Evolutionary conservation across 2,329 filamentous ascomycete species (phyloP).

Genomic region (Alternaria brassicicola): DNA sequence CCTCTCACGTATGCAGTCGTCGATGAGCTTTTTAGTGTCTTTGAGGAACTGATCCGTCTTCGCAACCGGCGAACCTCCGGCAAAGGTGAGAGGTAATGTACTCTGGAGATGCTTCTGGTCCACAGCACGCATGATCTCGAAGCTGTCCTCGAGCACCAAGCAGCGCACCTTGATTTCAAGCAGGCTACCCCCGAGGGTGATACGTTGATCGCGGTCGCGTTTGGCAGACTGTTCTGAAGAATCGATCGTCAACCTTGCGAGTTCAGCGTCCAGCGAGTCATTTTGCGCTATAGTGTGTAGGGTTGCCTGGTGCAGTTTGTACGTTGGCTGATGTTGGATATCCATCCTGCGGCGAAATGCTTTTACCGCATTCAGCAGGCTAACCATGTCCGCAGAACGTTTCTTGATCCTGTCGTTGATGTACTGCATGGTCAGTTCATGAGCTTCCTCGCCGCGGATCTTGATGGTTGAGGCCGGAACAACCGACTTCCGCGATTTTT

Average conservation of each 20-base stretch:
- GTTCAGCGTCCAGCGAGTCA: constrained; percentile 20
- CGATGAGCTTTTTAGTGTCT: constrained; percentile 39
- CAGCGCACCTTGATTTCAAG: constrained; percentile 39
- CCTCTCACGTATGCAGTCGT: constrained; percentile 34
- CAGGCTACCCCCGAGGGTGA: constrained; percentile 35
- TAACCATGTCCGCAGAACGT: constrained; percentile 18
- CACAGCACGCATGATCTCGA: constrained; percentile 22
- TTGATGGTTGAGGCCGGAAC: not conserved
- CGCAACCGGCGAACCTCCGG: constrained; percentile 11
- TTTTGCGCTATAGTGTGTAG: constrained; percentile 23
- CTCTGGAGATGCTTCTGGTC: not conserved
- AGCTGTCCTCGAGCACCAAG: constrained; percentile 40
- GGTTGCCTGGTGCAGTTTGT: constrained; percentile 50
- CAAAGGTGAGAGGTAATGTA: constrained; percentile 13
- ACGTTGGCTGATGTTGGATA: constrained; percentile 45
- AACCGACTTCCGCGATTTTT: constrained; percentile 14
- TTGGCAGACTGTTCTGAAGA: constrained; percentile 15
- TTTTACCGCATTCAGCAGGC: constrained; percentile 26
- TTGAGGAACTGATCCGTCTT: constrained; percentile 29
- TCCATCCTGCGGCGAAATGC: constrained; percentile 27
- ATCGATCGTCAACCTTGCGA: constrained; percentile 27
- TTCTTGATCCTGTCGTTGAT: constrained; percentile 12
- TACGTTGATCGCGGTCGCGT: constrained; percentile 37
- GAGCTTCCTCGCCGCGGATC: not conserved
- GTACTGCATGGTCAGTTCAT: constrained; percentile 1